phyloP scores from a whole-genome alignment of 1,139 yeast genomes.

The Keqinozyma sinolaborantium region DNA sequence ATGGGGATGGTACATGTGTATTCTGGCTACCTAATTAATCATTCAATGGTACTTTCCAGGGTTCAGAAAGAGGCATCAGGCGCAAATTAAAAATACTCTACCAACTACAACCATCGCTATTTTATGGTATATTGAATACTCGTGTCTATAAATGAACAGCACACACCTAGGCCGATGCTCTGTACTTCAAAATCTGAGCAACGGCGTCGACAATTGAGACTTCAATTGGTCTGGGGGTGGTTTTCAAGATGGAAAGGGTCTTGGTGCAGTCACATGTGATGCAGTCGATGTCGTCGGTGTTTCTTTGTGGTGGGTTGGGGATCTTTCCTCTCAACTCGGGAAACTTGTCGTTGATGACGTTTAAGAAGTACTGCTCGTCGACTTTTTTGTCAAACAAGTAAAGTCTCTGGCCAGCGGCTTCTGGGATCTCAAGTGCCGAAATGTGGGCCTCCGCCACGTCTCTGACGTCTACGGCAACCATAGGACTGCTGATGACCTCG shows the following conservation, averaged over 20 bases:
- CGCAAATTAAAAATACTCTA: no score
- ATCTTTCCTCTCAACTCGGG: conserved; percentile 16
- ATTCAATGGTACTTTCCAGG: no score
- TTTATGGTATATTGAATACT: no score
- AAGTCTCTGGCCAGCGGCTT: conserved; percentile 13
- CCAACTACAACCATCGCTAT: no score
- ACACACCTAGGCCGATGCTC: no score
- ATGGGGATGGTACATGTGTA: no score
- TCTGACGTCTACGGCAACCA: conserved; percentile 32
- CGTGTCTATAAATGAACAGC: no score
- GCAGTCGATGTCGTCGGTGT: conserved; percentile 13
- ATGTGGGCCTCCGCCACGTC: conserved; percentile 39
- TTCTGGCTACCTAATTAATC: no score
- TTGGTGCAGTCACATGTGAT: conserved; percentile 11
- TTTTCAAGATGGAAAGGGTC: conserved; percentile 26
- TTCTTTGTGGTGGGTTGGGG: conserved; percentile 28
- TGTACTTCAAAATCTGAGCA: conserved; percentile 26
- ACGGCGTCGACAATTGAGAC: conserved; percentile 38
- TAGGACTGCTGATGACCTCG: conserved; percentile 11
- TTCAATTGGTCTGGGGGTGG: conserved; percentile 32
- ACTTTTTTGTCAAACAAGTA: conserved; percentile 12
- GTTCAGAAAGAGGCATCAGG: no score
- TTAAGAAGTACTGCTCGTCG: conserved; percentile 17
- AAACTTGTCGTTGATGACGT: conserved; percentile 19
- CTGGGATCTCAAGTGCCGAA: conserved; percentile 24